Conservation (phyloP, 2,329 filamentous ascomycete species). For the Aspergillus oerlinghausenensis region DNA sequence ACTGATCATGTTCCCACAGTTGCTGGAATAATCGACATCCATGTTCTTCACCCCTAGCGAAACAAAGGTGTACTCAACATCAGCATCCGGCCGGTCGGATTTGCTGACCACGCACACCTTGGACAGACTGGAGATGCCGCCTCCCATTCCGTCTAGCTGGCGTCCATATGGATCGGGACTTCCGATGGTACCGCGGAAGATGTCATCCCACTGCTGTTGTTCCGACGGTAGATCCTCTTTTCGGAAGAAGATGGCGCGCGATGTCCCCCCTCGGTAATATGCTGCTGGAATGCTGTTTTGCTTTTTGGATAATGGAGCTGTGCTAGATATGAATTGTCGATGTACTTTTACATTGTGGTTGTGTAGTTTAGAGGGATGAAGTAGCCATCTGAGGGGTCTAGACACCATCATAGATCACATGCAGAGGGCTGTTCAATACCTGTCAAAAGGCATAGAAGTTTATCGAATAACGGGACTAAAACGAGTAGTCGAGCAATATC, state of each 20-base stretch:
- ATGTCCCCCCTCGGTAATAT: constrained; percentile 67
- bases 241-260: constrained; percentile 60
- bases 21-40: constrained; percentile 62
- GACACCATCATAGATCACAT: not conserved
- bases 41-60: constrained; percentile 61
- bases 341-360: not conserved
- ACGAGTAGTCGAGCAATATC: not conserved
- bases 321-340: not conserved
- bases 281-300: constrained; percentile 46
- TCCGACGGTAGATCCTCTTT: constrained; percentile 48
- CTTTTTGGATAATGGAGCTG: constrained; percentile 5
- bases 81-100: constrained; percentile 45
- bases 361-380: not conserved
- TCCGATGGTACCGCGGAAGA: constrained; percentile 59
- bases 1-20: constrained; percentile 71
- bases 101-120: constrained; percentile 65
- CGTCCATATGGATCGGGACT: constrained; percentile 62
- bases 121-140: constrained; percentile 63
- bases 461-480: too few relatives aligned
- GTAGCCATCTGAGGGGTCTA: not conserved
- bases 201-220: constrained; percentile 45
- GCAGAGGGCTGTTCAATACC: not conserved
- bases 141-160: constrained; percentile 69
- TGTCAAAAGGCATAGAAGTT: not conserved
- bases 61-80: constrained; percentile 69